phyloP scores from a whole-genome alignment of 1,139 yeast genomes.

The Suhomyces yuchorum region DNA sequence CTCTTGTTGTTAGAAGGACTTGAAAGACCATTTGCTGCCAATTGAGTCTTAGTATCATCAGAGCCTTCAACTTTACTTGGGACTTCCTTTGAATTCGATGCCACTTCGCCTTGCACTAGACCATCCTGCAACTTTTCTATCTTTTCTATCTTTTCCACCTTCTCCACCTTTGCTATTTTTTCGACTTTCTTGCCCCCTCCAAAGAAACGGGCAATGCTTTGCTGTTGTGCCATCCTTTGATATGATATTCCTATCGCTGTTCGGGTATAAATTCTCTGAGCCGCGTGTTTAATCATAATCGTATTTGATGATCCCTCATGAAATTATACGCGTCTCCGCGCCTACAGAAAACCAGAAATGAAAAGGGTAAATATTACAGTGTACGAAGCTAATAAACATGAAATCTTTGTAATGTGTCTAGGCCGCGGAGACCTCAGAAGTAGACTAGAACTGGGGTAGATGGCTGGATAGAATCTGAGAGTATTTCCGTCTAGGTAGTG shows the following conservation, averaged over 20 bases:
- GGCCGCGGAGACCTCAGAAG: background rate
- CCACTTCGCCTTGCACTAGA: background rate
- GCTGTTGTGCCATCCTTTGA: constrained; percentile 40
- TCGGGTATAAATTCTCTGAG: background rate
- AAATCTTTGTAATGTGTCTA: background rate
- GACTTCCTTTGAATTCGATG: background rate
- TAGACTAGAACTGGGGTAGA: background rate
- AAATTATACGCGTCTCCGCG: constrained; percentile 3
- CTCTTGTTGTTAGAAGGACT: background rate
- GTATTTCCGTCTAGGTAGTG: background rate
- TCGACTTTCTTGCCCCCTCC: constrained; percentile 15
- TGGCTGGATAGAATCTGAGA: background rate
- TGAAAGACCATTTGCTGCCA: background rate
- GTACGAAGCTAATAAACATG: background rate
- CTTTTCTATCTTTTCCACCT: background rate
- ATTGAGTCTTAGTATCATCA: background rate
- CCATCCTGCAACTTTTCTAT: background rate
- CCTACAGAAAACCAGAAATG: constrained; percentile 1
- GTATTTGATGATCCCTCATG: background rate
- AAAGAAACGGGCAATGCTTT: constrained; percentile 40
- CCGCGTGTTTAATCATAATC: constrained; percentile 7
- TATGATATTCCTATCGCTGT: background rate
- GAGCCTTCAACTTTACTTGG: background rate
- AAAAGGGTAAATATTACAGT: constrained; percentile 4
- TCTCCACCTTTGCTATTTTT: background rate